phyloP scores from a whole-genome alignment of 2,329 filamentous ascomycete genomes.

The Hirsutella rhossiliensis region DNA sequence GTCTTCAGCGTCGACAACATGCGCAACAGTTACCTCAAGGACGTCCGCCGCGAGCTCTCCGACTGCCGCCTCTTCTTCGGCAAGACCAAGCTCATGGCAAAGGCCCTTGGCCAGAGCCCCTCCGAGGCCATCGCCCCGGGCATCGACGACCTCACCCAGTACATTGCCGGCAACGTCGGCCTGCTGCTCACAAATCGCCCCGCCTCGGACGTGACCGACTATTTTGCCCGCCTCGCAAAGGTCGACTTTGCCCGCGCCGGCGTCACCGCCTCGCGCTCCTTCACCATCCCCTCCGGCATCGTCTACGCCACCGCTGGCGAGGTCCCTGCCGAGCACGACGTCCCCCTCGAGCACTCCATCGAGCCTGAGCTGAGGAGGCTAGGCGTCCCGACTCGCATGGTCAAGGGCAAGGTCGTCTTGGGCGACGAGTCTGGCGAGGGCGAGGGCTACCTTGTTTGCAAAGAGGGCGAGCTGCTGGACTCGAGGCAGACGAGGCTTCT shows the following conservation, averaged over 20 bases:
- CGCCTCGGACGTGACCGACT: constrained; percentile 52
- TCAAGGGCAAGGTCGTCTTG: constrained; percentile 77
- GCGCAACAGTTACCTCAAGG: constrained; percentile 93
- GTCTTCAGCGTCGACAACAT: constrained; percentile 94
- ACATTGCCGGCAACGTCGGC: constrained; percentile 74
- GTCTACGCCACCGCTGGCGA: constrained; percentile 75
- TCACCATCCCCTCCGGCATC: constrained; percentile 72
- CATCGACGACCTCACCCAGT: constrained; percentile 54
- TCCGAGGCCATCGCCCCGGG: constrained; percentile 74
- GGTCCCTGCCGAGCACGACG: constrained; percentile 67
- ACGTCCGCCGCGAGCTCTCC: constrained; percentile 69
- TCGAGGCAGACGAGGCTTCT: constrained; percentile 85
- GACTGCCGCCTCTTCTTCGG: constrained; percentile 90
- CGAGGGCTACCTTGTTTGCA: constrained; percentile 65
- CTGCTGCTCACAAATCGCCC: constrained; percentile 79
- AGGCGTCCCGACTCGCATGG: constrained; percentile 78
- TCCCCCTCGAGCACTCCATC: constrained; percentile 74
- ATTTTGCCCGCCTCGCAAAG: constrained; percentile 61
- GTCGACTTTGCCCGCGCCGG: constrained; percentile 90
- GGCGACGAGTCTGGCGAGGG: constrained; percentile 40
- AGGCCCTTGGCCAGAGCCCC: constrained; percentile 70
- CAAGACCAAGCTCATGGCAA: constrained; percentile 98
- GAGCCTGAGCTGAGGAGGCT: constrained; percentile 85
- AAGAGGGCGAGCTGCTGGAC: constrained; percentile 74
- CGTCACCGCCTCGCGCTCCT: constrained; percentile 57